Conservation (phyloP, 2,329 filamentous ascomycete genomes). For the Colletotrichum musicola region DNA sequence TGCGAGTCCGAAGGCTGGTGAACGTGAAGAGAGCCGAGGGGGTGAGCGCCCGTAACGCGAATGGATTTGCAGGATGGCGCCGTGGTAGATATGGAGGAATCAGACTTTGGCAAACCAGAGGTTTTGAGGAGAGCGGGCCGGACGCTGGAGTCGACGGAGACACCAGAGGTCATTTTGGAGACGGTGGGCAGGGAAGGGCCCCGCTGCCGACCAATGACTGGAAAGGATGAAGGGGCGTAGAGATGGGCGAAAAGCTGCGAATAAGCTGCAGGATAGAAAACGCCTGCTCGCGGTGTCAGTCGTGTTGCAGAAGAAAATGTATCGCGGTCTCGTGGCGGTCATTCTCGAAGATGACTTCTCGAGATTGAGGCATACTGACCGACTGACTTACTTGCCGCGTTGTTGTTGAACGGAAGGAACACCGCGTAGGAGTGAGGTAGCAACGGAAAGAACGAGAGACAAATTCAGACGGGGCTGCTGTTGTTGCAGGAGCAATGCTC, state of each 20-base stretch:
- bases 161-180: conserved; percentile 28
- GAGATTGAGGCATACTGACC: no score
- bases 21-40: conserved; percentile 58
- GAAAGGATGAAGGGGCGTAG: neutral
- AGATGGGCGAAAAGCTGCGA: neutral
- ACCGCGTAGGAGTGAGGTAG: neutral
- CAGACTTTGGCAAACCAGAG: conserved; percentile 50
- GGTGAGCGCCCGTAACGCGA: conserved; percentile 53
- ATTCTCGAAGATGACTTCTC: neutral
- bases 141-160: conserved; percentile 38
- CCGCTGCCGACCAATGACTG: conserved; percentile 15
- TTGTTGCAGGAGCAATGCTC: neutral
- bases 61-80: conserved; percentile 49
- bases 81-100: conserved; percentile 51
- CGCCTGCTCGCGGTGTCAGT: neutral
- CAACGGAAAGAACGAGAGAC: conserved; percentile 4
- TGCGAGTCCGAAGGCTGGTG: conserved; percentile 45
- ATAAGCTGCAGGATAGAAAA: neutral
- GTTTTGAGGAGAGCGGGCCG: conserved; percentile 36
- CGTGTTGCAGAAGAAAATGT: neutral
- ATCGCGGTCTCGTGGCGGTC: conserved; percentile 5
- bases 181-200: conserved; percentile 9
- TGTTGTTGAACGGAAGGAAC: no score
- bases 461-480: neutral
- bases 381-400: no score